Evolutionary conservation across 495 filamentous ascomycete genomes (phyloP).

Genomic region (Hypoxylon fragiforme): DNA sequence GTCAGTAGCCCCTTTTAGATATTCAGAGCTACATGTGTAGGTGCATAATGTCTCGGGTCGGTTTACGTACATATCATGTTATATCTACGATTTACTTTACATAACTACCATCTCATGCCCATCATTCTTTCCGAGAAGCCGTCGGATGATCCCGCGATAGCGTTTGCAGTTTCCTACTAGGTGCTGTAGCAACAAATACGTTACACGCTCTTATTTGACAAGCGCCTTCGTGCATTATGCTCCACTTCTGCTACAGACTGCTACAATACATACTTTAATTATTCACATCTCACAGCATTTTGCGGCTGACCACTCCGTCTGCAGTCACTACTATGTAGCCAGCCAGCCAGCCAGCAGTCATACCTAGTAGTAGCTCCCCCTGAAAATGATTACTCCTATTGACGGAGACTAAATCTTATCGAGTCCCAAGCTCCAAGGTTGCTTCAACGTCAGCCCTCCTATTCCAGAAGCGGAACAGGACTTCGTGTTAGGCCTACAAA

Average conservation of each 20-base stretch:
- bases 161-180: slow-evolving; percentile 19
- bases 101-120: not conserved
- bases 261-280: not conserved
- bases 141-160: slow-evolving; percentile 11
- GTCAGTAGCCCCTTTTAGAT: too few species aligned
- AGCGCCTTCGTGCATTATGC: not conserved
- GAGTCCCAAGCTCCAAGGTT: slow-evolving; percentile 6
- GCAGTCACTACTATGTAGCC: too few species aligned
- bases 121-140: not conserved
- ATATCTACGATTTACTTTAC: not conserved
- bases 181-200: too few species aligned
- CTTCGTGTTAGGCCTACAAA: too few species aligned
- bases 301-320: slow-evolving; percentile 13
- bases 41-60: too few species aligned
- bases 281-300: not conserved
- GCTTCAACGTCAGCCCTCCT: not conserved
- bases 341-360: slow-evolving; percentile 3
- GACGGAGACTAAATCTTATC: not conserved
- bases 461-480: not conserved
- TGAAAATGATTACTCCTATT: slow-evolving; percentile 2
- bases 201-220: not conserved
- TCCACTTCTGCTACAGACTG: not conserved
- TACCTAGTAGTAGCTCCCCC: too few species aligned
- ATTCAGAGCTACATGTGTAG: too few species aligned
- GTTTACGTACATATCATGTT: not conserved